Conservation (phyloP, 306 rosid genomes). For the Rosa lucieae region DNA sequence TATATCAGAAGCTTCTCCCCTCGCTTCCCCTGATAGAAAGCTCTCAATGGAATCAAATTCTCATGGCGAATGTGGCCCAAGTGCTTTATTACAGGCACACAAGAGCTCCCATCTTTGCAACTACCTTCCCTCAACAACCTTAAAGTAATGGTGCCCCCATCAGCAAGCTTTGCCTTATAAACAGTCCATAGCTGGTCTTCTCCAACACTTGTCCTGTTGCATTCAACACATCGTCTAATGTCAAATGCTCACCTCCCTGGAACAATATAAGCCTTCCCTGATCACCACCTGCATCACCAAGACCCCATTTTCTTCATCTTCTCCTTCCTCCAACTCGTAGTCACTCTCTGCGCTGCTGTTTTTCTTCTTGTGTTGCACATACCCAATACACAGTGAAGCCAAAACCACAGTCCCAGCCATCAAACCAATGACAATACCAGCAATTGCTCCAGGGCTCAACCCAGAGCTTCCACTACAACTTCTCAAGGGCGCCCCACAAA, state of each 20-base stretch:
- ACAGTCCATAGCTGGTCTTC: constrained; percentile 91
- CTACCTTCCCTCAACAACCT: constrained; percentile 91
- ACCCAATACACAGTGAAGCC: constrained; percentile 82
- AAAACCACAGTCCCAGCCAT: constrained; percentile 89
- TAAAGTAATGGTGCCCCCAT: constrained; percentile 85
- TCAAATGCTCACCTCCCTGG: constrained; percentile 90
- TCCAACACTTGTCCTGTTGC: constrained; percentile 98
- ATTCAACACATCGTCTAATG: constrained; percentile 89
- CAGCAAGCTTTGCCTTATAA: constrained; percentile 95
- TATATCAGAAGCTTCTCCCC: constrained; percentile 96
- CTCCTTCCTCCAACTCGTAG: constrained; percentile 79
- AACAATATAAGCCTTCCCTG: constrained; percentile 94
- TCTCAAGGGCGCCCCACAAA: constrained; percentile 85
- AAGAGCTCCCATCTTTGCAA: constrained; percentile 78
- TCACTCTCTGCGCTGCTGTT: constrained; percentile 72
- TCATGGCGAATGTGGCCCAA: constrained; percentile 88
- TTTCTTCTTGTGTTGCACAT: constrained; percentile 83
- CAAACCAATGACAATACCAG: constrained; percentile 85
- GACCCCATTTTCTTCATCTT: constrained; percentile 48
- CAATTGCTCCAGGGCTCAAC: constrained; percentile 90
- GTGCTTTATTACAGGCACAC: constrained; percentile 75
- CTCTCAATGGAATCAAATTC: constrained; percentile 93
- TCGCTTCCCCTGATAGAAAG: constrained; percentile 94
- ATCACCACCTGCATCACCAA: constrained; percentile 40
- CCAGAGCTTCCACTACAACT: constrained; percentile 57